A percentile compares a stretch with the other conserved stretches of the same genome.
These are phyloP conservation scores for Candida manassasensis DNA, from an alignment of 805 yeast genomes.

Conservation along the genomic window DNA sequence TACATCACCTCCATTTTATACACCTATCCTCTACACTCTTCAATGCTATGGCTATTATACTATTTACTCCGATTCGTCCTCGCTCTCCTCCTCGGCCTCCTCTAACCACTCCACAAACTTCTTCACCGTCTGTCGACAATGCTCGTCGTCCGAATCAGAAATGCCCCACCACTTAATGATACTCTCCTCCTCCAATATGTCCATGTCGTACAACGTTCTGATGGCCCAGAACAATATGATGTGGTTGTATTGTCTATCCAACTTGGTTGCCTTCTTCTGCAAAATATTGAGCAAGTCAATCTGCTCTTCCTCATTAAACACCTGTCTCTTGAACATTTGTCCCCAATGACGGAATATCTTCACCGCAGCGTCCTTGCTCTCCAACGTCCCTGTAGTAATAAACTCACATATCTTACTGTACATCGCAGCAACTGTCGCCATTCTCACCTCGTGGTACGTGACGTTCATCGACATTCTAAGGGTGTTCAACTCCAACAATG, in stretches of 20 bases:
- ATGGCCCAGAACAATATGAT: constrained; percentile 49
- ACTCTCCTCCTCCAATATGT: constrained; percentile 75
- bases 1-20: too few species aligned
- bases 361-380: constrained; percentile 67
- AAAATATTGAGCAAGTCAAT: constrained; percentile 58
- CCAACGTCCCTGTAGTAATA: constrained; percentile 71
- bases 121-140: constrained; percentile 52
- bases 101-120: constrained; percentile 86
- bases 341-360: constrained; percentile 83
- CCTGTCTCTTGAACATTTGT: constrained; percentile 74
- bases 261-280: constrained; percentile 39
- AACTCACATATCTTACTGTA: constrained; percentile 66
- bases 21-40: too few species aligned
- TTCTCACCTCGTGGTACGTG: constrained; percentile 85
- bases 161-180: constrained; percentile 80
- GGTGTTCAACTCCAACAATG: constrained; percentile 86
- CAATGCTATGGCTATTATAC: too few species aligned
- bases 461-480: constrained; percentile 97
- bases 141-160: constrained; percentile 28
- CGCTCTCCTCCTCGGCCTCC: constrained; percentile 62
- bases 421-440: constrained; percentile 73
- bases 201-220: constrained; percentile 70
- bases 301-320: constrained; percentile 75
- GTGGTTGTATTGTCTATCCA: constrained; percentile 40
- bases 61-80: constrained; percentile 28